phyloP scores from a whole-genome alignment of 2,329 filamentous ascomycete species.

The Orbilia quercus region DNA sequence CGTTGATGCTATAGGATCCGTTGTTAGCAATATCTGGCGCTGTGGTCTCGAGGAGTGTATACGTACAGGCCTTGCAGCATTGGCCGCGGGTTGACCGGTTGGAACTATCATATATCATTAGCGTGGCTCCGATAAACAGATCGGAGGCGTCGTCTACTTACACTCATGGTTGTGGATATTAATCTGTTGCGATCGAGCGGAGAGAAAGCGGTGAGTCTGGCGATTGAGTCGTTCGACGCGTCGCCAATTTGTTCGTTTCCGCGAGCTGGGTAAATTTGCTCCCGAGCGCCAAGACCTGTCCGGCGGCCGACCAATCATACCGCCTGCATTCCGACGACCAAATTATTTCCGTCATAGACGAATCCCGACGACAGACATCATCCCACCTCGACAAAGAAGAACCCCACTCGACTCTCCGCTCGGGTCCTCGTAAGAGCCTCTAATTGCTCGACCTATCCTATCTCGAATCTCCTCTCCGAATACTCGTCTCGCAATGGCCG shows the following conservation, averaged over 20 bases:
- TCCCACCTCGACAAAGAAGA: constrained; percentile 54
- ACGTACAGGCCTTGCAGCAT: constrained; percentile 91
- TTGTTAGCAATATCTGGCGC: constrained; percentile 4
- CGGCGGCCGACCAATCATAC: constrained; percentile 43
- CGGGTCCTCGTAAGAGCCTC: constrained; percentile 26
- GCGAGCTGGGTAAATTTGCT: constrained; percentile 47
- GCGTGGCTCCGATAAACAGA: not conserved
- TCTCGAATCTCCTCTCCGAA: constrained; percentile 29
- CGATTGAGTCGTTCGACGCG: constrained; percentile 38
- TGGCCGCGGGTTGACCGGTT: constrained; percentile 94
- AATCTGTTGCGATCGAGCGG: constrained; percentile 12
- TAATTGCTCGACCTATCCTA: constrained; percentile 38
- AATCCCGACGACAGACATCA: constrained; percentile 49
- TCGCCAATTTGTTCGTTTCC: constrained; percentile 12
- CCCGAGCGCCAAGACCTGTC: constrained; percentile 44
- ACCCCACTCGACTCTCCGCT: constrained; percentile 22
- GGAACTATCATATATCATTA: constrained; percentile 70
- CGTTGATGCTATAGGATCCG: constrained; percentile 74
- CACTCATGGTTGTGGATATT: constrained; percentile 51
- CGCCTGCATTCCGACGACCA: constrained; percentile 45
- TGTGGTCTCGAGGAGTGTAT: constrained; percentile 6
- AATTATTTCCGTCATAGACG: constrained; percentile 3
- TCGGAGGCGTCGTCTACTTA: constrained; percentile 6
- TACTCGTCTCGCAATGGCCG: constrained; percentile 37
- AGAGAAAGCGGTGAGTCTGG: constrained; percentile 10